A percentile compares a stretch with the other conserved stretches of the same genome.
phyloP scores from a whole-genome alignment of 2,329 filamentous ascomycete genomes.

The Aspergillus vadensis region DNA sequence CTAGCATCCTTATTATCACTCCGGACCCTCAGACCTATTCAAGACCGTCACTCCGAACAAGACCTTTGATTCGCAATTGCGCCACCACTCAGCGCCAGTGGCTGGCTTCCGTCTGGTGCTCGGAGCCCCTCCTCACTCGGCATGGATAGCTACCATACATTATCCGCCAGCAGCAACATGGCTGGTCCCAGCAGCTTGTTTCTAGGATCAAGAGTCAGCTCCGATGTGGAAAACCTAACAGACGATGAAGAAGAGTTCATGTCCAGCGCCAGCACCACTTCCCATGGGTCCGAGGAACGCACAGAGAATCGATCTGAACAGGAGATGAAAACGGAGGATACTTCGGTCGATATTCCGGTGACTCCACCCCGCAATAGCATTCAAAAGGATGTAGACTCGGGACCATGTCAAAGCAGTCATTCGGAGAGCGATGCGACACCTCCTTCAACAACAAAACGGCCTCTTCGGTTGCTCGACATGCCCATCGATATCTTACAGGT shows the following conservation, averaged over 20 bases:
- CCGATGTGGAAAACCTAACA: conserved; percentile 28
- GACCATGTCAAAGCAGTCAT: conserved; percentile 3
- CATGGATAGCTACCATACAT: conserved; percentile 6
- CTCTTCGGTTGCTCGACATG: conserved; percentile 70
- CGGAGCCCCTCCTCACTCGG: neutral
- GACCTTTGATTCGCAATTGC: neutral
- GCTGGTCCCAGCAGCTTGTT: conserved; percentile 27
- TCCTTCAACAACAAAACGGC: conserved; percentile 43
- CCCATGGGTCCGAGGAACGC: conserved; percentile 21
- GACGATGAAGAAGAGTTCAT: conserved; percentile 36
- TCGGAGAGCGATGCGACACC: neutral
- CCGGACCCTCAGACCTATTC: neutral
- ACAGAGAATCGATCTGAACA: conserved; percentile 11
- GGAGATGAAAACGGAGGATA: conserved; percentile 4
- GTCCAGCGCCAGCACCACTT: conserved; percentile 31
- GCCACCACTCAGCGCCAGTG: neutral
- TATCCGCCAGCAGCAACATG: conserved; percentile 24
- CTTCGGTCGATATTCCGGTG: neutral
- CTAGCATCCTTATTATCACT: conserved; percentile 1
- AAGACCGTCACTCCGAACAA: neutral
- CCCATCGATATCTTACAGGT: conserved; percentile 76
- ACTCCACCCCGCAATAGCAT: neutral
- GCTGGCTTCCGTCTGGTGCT: neutral
- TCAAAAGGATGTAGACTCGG: neutral
- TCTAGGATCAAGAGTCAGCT: conserved; percentile 26